Evolutionary conservation across 108 stramenopile genomes (phyloP), one percentile per base, ranked within the genome.

Genomic region (Thalassiosira profunda): DNA sequence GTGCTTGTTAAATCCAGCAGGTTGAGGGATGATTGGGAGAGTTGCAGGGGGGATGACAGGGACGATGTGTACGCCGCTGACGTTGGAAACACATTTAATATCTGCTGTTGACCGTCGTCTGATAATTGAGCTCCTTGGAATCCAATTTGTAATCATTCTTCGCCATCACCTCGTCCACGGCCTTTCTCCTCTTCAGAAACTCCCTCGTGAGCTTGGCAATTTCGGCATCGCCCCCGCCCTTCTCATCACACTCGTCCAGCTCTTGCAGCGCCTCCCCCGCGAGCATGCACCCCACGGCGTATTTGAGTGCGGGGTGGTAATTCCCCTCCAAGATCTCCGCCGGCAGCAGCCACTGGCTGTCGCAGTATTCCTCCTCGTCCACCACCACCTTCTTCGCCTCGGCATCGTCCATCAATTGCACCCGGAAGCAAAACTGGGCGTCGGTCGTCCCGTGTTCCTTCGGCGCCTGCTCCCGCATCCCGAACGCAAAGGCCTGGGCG

Each of bases 271-370:
- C 57, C 43, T 70, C 48, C 24, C 45, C 53, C 10, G 76, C 69
- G 18, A 78, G 35, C 69, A 78, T 59, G 29, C 44, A 55, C 11
- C 62, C 48, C 41, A 81, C 71, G 0, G 80, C 80, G 61, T 56
- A 77, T 35, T 64, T 72, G 75, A 81, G 57, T n/a, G 80, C 80
- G 2, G 80, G 80, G 44, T 81, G 80, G 58, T 56, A 81, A 63
- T 67, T 72, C 40, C 80, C 80, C 30, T 61, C 61, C 45, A 81
- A 48, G 20, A 81, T 65, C 28, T 65, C 70, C 20, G 2, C 37
- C 0, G 73, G 60, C 24, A 41, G 15, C 18, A 61, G 43, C 80
- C 80, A 81, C 31, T 54, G 42, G 6, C 71, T 58, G 30, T 81
- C 80, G 30, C 52, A 38, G 38, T 81, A 81, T 26, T 81, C 80